Conservation (phyloP, 2,329 filamentous ascomycete genomes). For the Exserohilum turcica region DNA sequence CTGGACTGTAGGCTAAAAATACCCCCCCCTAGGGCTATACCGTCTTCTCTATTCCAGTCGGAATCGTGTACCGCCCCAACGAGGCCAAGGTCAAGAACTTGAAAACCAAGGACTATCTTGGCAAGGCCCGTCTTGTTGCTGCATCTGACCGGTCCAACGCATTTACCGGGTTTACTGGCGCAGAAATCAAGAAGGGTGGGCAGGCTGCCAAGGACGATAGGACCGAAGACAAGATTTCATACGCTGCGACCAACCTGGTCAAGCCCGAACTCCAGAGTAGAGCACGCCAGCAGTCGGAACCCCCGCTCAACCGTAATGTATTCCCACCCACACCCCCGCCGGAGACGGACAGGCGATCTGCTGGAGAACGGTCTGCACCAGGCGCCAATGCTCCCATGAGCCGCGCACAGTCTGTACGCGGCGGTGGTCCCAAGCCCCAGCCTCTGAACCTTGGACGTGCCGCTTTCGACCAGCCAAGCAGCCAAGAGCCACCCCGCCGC, state of each 20-base stretch:
- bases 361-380: conserved; percentile 21
- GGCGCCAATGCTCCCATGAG: conserved; percentile 43
- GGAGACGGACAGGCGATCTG: conserved; percentile 67
- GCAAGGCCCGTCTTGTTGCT: conserved; percentile 91
- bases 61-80: conserved; percentile 92
- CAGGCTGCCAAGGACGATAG: conserved; percentile 73
- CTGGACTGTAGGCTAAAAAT: conserved; percentile 32
- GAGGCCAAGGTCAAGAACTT: conserved; percentile 98
- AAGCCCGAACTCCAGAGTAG: conserved; percentile 81
- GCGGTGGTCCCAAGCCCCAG: conserved; percentile 55
- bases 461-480: conserved; percentile 51
- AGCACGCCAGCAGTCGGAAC: conserved; percentile 80
- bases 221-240: conserved; percentile 82
- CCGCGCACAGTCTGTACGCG: conserved; percentile 57
- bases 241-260: conserved; percentile 89
- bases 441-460: conserved; percentile 56
- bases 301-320: conserved; percentile 75
- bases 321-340: conserved; percentile 99
- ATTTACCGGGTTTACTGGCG: conserved; percentile 80
- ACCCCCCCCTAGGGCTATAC: conserved; percentile 77
- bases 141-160: conserved; percentile 80
- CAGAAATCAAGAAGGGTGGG: conserved; percentile 73
- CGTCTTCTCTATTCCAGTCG: conserved; percentile 96
- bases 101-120: conserved; percentile 96
- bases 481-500: conserved; percentile 41